A percentile compares a stretch with the other conserved stretches of the same genome.
Conservation (phyloP, 768 basidiomycete genomes). For the Zangia roseola region DNA sequence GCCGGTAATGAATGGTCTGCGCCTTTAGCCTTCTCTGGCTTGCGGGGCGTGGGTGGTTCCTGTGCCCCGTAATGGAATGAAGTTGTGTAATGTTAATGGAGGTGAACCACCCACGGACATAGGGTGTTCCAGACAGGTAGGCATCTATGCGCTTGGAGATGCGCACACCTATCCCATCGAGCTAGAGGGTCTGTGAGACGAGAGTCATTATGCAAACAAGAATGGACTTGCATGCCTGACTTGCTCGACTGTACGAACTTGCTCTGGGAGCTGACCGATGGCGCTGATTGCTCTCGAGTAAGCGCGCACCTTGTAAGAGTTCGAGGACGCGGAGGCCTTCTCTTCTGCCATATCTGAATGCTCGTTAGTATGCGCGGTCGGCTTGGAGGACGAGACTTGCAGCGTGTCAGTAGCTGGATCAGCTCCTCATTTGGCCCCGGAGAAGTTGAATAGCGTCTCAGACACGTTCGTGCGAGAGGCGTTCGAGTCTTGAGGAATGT, state of each 20-base stretch:
- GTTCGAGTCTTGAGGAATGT: slow-evolving; percentile 8
- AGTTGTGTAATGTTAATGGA: not conserved
- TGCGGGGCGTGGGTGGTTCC: slow-evolving; percentile 16
- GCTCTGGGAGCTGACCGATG: slow-evolving; percentile 39
- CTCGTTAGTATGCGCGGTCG: not conserved
- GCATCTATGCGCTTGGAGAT: slow-evolving; percentile 48
- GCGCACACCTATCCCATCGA: slow-evolving; percentile 37
- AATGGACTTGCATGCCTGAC: slow-evolving; percentile 27
- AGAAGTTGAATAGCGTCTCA: slow-evolving; percentile 18
- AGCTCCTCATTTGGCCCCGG: slow-evolving; percentile 37
- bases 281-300: slow-evolving; percentile 47
- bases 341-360: slow-evolving; percentile 43
- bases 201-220: not conserved
- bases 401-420: slow-evolving; percentile 40
- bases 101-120: slow-evolving; percentile 34
- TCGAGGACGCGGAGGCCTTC: slow-evolving; percentile 33
- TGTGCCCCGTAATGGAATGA: slow-evolving; percentile 5
- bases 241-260: slow-evolving; percentile 45
- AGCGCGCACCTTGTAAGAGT: slow-evolving; percentile 50
- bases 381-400: slow-evolving; percentile 29
- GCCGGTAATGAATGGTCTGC: slow-evolving; percentile 4
- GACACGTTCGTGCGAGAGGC: slow-evolving; percentile 5
- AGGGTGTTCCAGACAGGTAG: slow-evolving; percentile 32
- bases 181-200: slow-evolving; percentile 21
- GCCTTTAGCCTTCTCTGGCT: not conserved